Percentiles rank a stretch among this genome's conserved stretches.
These are phyloP conservation scores for Fraxinus nigra DNA, from an alignment of 305 asterid genomes.

Conservation along the genomic window DNA sequence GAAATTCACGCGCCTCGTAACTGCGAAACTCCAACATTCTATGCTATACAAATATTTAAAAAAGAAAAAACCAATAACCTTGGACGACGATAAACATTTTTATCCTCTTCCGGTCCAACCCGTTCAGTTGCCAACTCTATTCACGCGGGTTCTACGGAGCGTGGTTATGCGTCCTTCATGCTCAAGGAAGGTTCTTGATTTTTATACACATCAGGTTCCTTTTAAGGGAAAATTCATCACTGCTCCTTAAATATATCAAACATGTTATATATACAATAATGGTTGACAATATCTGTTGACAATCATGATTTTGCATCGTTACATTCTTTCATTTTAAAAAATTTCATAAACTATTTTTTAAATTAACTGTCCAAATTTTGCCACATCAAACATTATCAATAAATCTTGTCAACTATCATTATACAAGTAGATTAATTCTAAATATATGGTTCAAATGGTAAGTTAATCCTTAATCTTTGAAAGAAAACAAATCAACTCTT, in stretches of 20 bases:
- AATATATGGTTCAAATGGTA: not conserved
- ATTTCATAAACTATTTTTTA: too few relatives aligned
- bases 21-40: not conserved
- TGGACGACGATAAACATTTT: not conserved
- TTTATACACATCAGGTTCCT: not conserved
- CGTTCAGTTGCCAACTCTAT: not conserved
- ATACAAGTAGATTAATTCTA: too few relatives aligned
- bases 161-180: not conserved
- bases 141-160: not conserved
- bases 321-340: too few relatives aligned
- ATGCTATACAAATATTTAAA: not conserved
- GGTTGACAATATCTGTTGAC: too few relatives aligned
- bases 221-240: not conserved
- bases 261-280: too few relatives aligned
- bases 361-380: too few relatives aligned
- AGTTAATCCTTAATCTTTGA: not conserved
- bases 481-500: not conserved
- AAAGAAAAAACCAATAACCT: not conserved
- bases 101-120: not conserved
- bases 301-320: too few relatives aligned
- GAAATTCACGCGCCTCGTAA: not conserved
- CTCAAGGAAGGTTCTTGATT: not conserved
- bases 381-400: too few relatives aligned
- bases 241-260: not conserved
- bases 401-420: too few relatives aligned